These are phyloP conservation scores for Orbilia ellipsospora DNA, from an alignment of 2,329 filamentous ascomycete genomes.

Conservation along the genomic window DNA sequence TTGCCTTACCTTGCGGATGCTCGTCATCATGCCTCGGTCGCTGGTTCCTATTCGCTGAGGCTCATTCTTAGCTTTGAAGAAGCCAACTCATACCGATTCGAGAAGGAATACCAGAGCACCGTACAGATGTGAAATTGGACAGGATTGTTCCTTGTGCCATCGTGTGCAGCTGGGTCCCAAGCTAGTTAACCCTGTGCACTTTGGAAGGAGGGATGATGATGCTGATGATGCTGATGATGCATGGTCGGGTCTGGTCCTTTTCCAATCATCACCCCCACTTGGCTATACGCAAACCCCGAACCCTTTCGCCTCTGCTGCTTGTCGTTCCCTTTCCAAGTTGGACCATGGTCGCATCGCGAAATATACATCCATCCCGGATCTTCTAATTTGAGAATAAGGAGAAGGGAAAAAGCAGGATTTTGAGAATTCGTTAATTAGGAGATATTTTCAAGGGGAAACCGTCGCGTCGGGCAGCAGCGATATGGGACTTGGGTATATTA, in stretches of 20 bases:
- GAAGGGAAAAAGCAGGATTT: constrained; percentile 17
- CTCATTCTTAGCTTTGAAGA: constrained; percentile 6
- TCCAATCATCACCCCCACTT: constrained; percentile 44
- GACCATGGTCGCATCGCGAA: constrained; percentile 1
- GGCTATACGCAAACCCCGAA: constrained; percentile 15
- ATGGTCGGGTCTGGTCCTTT: constrained; percentile 13
- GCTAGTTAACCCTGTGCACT: not conserved
- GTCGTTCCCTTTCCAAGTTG: constrained; percentile 29
- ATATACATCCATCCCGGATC: not conserved
- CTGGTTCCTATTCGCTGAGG: constrained; percentile 44
- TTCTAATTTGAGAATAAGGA: too few species aligned
- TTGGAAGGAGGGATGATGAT: not conserved
- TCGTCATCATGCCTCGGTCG: constrained; percentile 49
- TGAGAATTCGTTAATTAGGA: too few species aligned
- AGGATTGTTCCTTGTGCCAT: constrained; percentile 9
- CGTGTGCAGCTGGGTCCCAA: not conserved
- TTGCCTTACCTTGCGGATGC: constrained; percentile 2
- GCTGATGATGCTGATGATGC: too few species aligned
- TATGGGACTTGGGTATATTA: not conserved
- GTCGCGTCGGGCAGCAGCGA: not conserved
- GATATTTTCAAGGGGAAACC: not conserved
- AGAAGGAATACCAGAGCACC: not conserved
- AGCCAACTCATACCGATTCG: constrained; percentile 19
- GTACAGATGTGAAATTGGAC: constrained; percentile 17
- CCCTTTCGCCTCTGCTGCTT: constrained; percentile 23